Base-by-base conservation (phyloP, 768 basidiomycete genomes). In the Dioszegia aurantiaca region DNA sequence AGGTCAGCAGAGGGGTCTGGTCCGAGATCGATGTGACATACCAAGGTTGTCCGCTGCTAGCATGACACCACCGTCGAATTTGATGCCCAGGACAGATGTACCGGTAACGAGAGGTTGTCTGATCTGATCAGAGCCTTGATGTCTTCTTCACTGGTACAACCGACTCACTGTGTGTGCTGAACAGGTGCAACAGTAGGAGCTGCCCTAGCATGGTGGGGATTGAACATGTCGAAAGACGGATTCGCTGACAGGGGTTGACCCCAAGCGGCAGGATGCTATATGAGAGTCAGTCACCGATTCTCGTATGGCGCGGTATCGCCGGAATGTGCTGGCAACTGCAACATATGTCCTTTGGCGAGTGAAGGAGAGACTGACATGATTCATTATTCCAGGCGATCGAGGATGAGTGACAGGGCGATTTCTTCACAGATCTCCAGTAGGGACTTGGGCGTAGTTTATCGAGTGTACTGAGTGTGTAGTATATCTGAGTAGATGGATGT, bases 11-110 rank as follows among this genome's bases (percentile, higher is more conserved):
- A 21, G 10, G 33, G 31, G 28, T 31, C 30, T 37, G 41, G 27
- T n/a, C 40, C 36, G 24, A 12, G 19, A 14, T 1, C 11, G 33
- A 55, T 21, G 36, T 44, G 11, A 62, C 83, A 55, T 61, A 93
- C 93, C 93, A 49, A 98, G 87, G 70, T 87, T 97, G 81, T 99
- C 95, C 36, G 95, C 92, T 28, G 95, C 92, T 82, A 99, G 86
- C 89, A 99, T 94, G 64, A 99, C 84, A 9, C 95, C 95, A 69
- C 90, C 91, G 77, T 93, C 91, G 82, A 83, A 98, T 78, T 89
- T 89, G 78, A 99, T 81, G 2, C 88, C 95, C 31, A 99, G 82
- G 4, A 99, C 91, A 56, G 87, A 89, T n/a, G 94, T 93, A 58
- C 94, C 95, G 0, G 94, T 98, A 9, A 97, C 90, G 60, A 98